Evolutionary conservation across 2,329 filamentous ascomycete genomes (phyloP).

Genomic region (Monilinia polystroma): DNA sequence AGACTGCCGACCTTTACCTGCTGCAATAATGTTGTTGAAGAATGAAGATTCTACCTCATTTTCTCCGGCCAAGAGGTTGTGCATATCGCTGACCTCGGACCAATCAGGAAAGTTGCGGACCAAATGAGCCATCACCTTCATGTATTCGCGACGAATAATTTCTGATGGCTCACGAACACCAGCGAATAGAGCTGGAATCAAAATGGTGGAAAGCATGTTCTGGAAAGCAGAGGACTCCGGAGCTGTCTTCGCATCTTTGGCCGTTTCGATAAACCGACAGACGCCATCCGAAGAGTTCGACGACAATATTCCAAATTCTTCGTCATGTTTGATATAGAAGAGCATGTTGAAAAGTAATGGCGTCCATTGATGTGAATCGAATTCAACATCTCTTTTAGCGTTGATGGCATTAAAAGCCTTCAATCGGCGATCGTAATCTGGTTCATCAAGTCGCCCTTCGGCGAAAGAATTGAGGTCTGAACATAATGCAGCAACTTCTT

Average conservation of each 20-base stretch:
- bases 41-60: slow-evolving; percentile 66
- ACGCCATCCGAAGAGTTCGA: slow-evolving; percentile 79
- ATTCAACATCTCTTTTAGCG: slow-evolving; percentile 54
- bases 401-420: slow-evolving; percentile 73
- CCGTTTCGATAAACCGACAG: slow-evolving; percentile 71
- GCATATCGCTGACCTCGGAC: slow-evolving; percentile 71
- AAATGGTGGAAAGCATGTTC: slow-evolving; percentile 58
- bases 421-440: slow-evolving; percentile 82
- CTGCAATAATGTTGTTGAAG: slow-evolving; percentile 89
- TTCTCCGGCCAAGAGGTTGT: slow-evolving; percentile 64
- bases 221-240: slow-evolving; percentile 52
- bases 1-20: slow-evolving; percentile 81
- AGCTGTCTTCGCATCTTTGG: slow-evolving; percentile 46
- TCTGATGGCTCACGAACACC: slow-evolving; percentile 79
- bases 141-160: slow-evolving; percentile 77
- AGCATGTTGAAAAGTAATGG: slow-evolving; percentile 87
- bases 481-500: slow-evolving; percentile 68
- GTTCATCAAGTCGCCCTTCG: slow-evolving; percentile 71
- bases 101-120: slow-evolving; percentile 69
- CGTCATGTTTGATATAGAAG: slow-evolving; percentile 80
- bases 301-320: slow-evolving; percentile 81
- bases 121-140: slow-evolving; percentile 76
- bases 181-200: slow-evolving; percentile 74
- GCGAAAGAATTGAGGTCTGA: slow-evolving; percentile 78
- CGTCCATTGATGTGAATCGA: slow-evolving; percentile 76